Evolutionary conservation across 225 moss, liverwort and hornwort species (phyloP).

Genomic region (Physcomitrellopsis africana): DNA sequence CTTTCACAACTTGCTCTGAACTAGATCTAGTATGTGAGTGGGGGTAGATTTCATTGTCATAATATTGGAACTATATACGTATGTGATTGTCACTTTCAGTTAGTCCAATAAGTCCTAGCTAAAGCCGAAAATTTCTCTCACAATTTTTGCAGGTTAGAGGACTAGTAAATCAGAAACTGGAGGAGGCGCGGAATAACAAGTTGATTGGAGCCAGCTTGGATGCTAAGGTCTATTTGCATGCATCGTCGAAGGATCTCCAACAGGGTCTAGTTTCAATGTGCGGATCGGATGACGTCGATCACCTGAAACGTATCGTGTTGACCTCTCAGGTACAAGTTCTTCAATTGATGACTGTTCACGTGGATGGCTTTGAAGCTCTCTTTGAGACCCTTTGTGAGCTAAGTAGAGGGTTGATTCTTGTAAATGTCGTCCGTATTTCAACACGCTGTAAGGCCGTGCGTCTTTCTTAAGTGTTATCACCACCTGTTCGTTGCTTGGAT

Average conservation of each 20-base stretch:
- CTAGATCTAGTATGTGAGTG: too few relatives aligned
- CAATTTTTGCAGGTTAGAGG: constrained; percentile 67
- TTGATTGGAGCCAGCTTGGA: constrained; percentile 94
- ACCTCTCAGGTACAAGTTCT: constrained; percentile 75
- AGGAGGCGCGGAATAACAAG: constrained; percentile 83
- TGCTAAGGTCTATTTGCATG: constrained; percentile 81
- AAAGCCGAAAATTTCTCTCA: background rate
- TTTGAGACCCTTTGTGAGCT: background rate
- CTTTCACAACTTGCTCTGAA: too few relatives aligned
- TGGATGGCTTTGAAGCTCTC: background rate
- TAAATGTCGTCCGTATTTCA: background rate
- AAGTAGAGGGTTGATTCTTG: background rate
- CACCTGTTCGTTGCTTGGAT: background rate
- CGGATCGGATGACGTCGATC: constrained; percentile 66
- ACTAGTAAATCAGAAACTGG: constrained; percentile 90
- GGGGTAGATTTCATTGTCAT: too few relatives aligned
- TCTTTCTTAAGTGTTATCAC: background rate
- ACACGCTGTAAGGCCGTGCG: background rate
- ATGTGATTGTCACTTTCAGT: background rate
- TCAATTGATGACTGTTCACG: background rate
- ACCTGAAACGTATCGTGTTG: constrained; percentile 77
- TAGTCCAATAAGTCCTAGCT: background rate
- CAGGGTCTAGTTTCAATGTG: constrained; percentile 64
- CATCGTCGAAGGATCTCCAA: constrained; percentile 59
- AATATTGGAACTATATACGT: too few relatives aligned